Evolutionary conservation across 306 rosid genomes (phyloP).

Genomic region (Vigna hirtella): DNA sequence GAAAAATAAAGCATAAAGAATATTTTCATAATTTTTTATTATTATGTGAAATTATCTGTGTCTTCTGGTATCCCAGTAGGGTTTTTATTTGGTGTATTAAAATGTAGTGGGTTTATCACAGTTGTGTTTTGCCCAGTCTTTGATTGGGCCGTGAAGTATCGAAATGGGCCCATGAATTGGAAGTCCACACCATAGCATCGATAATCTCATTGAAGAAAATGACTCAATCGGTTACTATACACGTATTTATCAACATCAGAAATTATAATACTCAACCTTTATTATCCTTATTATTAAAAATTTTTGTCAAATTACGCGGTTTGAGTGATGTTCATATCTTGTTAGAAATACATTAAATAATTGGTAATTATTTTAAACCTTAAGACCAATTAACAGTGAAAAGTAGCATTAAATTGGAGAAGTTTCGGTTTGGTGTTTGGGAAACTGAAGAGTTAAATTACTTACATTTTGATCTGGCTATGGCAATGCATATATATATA

Average conservation of each 20-base stretch:
- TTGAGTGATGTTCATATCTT: not conserved
- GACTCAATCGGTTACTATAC: not conserved
- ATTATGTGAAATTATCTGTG: not conserved
- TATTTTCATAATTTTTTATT: not conserved
- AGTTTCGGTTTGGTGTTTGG: slow-evolving; percentile 23
- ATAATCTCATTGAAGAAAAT: not conserved
- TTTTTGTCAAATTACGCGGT: not conserved
- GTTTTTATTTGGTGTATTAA: not conserved
- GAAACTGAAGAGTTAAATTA: slow-evolving; percentile 26
- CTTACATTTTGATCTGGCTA: not conserved
- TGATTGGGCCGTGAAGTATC: slow-evolving; percentile 20
- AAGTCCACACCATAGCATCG: slow-evolving; percentile 18
- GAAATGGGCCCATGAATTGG: slow-evolving; percentile 14
- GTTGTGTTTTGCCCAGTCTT: not conserved
- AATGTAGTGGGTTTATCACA: not conserved
- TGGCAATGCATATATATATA: not conserved
- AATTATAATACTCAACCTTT: too few species aligned
- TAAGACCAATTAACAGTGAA: not conserved
- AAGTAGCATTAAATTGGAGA: slow-evolving; percentile 16
- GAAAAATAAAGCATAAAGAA: too few species aligned
- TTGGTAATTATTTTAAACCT: not conserved
- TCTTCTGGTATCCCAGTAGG: not conserved
- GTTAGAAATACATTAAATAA: not conserved
- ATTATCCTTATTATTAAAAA: too few species aligned
- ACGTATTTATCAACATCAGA: not conserved